Evolutionary conservation across 495 filamentous ascomycete species (phyloP), one percentile per base, ranked within the genome.

Genomic region (Penicillium verhagenii): DNA sequence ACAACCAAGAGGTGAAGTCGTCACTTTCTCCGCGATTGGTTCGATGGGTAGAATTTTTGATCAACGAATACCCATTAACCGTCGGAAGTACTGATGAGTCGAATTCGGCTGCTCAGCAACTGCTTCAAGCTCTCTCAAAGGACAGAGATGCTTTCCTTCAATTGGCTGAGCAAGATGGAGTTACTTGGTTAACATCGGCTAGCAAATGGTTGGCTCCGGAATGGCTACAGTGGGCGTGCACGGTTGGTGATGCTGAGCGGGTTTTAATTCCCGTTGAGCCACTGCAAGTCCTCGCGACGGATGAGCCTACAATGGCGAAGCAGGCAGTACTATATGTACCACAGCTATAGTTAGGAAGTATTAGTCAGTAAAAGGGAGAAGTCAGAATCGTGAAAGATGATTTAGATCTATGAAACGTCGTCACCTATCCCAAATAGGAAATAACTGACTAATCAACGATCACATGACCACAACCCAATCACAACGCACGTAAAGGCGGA

Each of bases 201-300:
- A 59, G 63, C 52, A 69, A 68, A 57, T 78, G 75, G 75, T 53
- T 78, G 25, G 64, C 69, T 26, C 58, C 72, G 11, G 65, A 75
- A 16, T 77, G 72, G 75, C 13, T 78, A 40, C 65, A 69, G 29
- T 76, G 75, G 73, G 66, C 70, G 14, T 75, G 70, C 65, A 67
- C 64, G 48, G 63, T 76, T 21, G 59, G 61, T 4, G 70, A 75
- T 29, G 61, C 67, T 16, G 75, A 78, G 50, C 68, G 66, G 47
- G 69, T 76, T 31, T 64, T 72, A 54, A 64, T 68, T 9, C 73
- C 72, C 0, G 63, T 72, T 26, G 63, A 77, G 42, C 70, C 75
- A 29, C 54, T 78, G 31, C 53, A 59, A 10, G 40, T 73, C 37
- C 54, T 77, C 11, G 60, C 40, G 11, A 52, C 50, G 9, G 65